Percentiles rank a stretch among this genome's conserved stretches.
phyloP scores from a whole-genome alignment of 495 filamentous ascomycete species.

The Daldinia decipiens region DNA sequence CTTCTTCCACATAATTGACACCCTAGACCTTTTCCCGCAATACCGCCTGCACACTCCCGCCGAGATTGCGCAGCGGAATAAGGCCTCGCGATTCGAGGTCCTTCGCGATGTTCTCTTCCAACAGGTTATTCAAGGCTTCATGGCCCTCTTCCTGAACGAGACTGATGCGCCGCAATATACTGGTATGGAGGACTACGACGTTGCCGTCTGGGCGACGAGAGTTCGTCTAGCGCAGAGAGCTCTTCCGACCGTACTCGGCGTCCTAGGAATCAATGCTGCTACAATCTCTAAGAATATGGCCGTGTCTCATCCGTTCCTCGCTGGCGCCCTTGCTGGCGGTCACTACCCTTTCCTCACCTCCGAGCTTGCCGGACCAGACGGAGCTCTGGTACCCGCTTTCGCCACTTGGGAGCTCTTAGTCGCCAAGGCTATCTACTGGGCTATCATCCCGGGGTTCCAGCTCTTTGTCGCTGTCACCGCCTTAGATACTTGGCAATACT shows the following conservation, averaged over 20 bases:
- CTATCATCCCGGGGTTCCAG: slow-evolving; percentile 78
- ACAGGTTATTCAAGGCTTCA: slow-evolving; percentile 83
- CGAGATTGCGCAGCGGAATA: slow-evolving; percentile 86
- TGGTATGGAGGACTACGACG: slow-evolving; percentile 83
- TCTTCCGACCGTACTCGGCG: slow-evolving; percentile 67
- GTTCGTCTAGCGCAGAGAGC: slow-evolving; percentile 75
- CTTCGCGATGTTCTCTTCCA: slow-evolving; percentile 88
- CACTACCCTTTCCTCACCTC: slow-evolving; percentile 69
- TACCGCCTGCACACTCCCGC: slow-evolving; percentile 94
- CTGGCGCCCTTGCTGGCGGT: slow-evolving; percentile 76
- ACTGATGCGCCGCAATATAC: slow-evolving; percentile 71
- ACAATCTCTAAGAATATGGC: slow-evolving; percentile 66
- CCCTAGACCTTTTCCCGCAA: slow-evolving; percentile 81
- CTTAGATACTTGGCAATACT: slow-evolving; percentile 97
- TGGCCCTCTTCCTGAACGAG: slow-evolving; percentile 67
- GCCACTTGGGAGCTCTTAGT: slow-evolving; percentile 79
- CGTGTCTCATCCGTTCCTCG: slow-evolving; percentile 68
- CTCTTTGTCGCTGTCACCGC: slow-evolving; percentile 74
- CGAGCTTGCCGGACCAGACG: slow-evolving; percentile 56
- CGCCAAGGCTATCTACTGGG: slow-evolving; percentile 81
- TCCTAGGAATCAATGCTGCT: slow-evolving; percentile 67
- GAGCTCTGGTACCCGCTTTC: slow-evolving; percentile 60
- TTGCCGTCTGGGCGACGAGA: slow-evolving; percentile 81
- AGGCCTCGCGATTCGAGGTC: slow-evolving; percentile 82
- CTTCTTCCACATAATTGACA: slow-evolving; percentile 86